These are phyloP conservation scores for Salix suchowensis DNA, from an alignment of 345 rosid genomes.

Conservation along the genomic window DNA sequence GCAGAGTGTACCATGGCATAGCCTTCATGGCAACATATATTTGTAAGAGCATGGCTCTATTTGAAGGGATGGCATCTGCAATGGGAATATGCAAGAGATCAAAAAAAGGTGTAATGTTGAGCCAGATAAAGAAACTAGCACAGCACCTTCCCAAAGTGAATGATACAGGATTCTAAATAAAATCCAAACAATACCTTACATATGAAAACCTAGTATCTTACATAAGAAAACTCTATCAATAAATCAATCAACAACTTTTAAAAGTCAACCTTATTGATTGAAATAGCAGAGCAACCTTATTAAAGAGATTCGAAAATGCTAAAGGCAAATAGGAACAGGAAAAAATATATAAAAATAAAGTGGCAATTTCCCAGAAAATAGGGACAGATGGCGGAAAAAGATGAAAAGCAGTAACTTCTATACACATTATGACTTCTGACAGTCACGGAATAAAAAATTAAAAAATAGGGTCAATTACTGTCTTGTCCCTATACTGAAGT, in stretches of 20 bases:
- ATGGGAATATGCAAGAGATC: conserved; percentile 9
- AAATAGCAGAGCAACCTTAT: neutral
- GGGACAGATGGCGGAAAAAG: no score
- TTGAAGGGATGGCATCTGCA: conserved; percentile 92
- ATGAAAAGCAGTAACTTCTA: no score
- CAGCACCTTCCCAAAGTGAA: neutral
- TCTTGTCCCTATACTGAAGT: no score
- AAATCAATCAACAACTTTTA: neutral
- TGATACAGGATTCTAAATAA: neutral
- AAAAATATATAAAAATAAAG: neutral
- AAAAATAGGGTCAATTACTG: no score
- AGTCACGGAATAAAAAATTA: no score
- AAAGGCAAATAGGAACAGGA: neutral
- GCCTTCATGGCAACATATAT: conserved; percentile 93
- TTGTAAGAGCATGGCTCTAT: conserved; percentile 77
- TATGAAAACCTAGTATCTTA: neutral
- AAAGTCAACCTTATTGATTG: neutral
- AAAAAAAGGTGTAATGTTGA: neutral
- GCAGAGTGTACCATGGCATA: conserved; percentile 81
- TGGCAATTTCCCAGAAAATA: no score
- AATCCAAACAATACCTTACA: neutral
- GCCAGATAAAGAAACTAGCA: neutral
- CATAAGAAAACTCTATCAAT: neutral
- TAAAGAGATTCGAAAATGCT: no score
- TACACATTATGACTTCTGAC: no score